Base-by-base conservation (phyloP, 768 basidiomycete genomes). In the Lanmaoa pseudosensibilis region DNA sequence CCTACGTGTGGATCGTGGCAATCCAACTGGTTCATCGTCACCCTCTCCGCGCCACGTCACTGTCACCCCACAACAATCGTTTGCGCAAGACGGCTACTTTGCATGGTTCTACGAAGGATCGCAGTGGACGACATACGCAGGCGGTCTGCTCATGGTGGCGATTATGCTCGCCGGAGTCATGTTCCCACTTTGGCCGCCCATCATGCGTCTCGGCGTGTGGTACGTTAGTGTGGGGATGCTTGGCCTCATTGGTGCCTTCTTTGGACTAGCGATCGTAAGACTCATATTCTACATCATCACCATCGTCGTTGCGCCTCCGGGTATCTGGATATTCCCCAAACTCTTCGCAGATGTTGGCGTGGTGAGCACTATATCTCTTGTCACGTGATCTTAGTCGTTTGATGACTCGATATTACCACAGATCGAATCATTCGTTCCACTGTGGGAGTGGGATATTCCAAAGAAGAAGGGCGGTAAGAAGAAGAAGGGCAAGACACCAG, bases 261-360 rank as follows among this genome's bases (percentile, higher is more conserved):
- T 98, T 68, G 94, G 72, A 12, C 82, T 98, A 57, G 92, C 94
- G 16, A 84, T 98, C 62, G 80, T 98, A 50, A 84, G 97, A 49
- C 78, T 98, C 52, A 90, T 99, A 64, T 88, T 98, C 77, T 98
- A 94, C 75, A 81, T 95, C 73, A 84, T 94, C 66, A 95, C 96
- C n/a, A 70, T 95, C 61, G 74, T 98, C 66, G 84, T 84, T 54
- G 86, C 85, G 33, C 85, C 86, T 57, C 93, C 93, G 15, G 97
- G 95, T 41, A 97, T 99, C 46, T 99, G 97, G 97, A 89, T 98
- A 76, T 99, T 98, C 80, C 97, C 97, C 0, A 88, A 96, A 69
- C 77, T 99, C 33, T 98, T 99, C 62, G 97, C 96, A 15, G 96
- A 99, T 67, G 96, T 98, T 53, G 95, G 97, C 72, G 96, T 98